These are phyloP conservation scores for Cyclocybe aegerita DNA, from an alignment of 768 basidiomycete genomes.

Conservation along the genomic window DNA sequence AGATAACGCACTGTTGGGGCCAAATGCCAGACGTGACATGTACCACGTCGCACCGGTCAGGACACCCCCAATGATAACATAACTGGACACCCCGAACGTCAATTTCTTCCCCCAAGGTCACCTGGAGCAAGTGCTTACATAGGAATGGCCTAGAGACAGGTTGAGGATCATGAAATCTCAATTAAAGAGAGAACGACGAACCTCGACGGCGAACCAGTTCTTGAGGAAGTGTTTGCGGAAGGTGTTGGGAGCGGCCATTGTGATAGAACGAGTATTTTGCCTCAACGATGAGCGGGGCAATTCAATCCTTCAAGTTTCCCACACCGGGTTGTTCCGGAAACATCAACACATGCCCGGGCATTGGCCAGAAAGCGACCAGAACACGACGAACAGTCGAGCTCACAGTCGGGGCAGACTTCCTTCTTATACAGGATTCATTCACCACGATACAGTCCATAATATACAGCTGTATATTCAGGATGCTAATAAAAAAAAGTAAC, in stretches of 20 bases:
- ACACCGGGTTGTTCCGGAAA: slow-evolving; percentile 35
- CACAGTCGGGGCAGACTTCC: neutral
- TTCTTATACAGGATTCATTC: neutral
- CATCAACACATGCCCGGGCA: slow-evolving; percentile 4
- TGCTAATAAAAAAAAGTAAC: slow-evolving; percentile 3
- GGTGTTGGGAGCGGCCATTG: slow-evolving; percentile 21
- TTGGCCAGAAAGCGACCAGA: neutral
- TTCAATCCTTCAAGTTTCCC: slow-evolving; percentile 22
- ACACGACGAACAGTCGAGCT: too few species aligned
- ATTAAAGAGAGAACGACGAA: slow-evolving; percentile 25
- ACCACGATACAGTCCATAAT: neutral
- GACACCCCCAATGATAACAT: slow-evolving; percentile 52
- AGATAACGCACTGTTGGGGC: slow-evolving; percentile 46
- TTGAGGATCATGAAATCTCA: slow-evolving; percentile 1
- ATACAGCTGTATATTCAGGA: slow-evolving; percentile 8
- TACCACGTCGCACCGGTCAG: slow-evolving; percentile 67
- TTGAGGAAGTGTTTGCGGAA: slow-evolving; percentile 48
- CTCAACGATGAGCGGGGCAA: slow-evolving; percentile 6
- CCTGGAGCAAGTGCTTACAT: slow-evolving; percentile 36
- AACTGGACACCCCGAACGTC: slow-evolving; percentile 25
- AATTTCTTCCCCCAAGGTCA: neutral
- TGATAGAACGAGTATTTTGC: slow-evolving; percentile 14
- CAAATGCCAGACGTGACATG: slow-evolving; percentile 60
- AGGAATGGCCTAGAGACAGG: slow-evolving; percentile 41
- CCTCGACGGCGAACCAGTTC: slow-evolving; percentile 78